Evolutionary conservation across 768 basidiomycete genomes (phyloP).

Genomic region (Naganishia friedmannii): DNA sequence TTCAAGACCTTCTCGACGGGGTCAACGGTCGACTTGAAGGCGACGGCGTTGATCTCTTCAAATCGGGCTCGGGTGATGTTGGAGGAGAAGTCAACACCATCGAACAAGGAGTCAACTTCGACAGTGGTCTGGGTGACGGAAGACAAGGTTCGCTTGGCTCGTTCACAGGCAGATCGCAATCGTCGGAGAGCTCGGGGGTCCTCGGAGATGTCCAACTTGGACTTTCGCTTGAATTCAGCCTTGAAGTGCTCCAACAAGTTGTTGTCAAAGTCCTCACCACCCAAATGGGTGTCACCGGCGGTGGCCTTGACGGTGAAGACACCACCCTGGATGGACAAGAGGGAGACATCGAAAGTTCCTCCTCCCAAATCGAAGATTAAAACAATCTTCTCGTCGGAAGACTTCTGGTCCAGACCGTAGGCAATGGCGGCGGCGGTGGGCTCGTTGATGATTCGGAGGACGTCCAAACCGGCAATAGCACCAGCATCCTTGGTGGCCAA

Average conservation of each 20-base stretch:
- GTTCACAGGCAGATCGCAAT: constrained; percentile 94
- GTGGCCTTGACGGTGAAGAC: constrained; percentile 85
- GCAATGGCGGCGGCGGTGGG: constrained; percentile 99
- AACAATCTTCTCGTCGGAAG: constrained; percentile 92
- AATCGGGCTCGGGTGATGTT: constrained; percentile 99
- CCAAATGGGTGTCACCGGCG: constrained; percentile 97
- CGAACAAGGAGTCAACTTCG: constrained; percentile 97
- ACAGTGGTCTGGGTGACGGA: constrained; percentile 98
- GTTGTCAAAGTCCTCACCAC: constrained; percentile 99
- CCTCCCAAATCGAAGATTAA: constrained; percentile 99
- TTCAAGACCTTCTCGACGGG: constrained; percentile 99
- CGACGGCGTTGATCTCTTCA: constrained; percentile 93
- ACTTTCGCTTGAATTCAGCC: constrained; percentile 97
- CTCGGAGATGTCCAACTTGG: constrained; percentile 94
- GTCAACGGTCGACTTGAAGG: constrained; percentile 96
- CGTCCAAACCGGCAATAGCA: constrained; percentile 94
- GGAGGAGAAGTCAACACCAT: constrained; percentile 97
- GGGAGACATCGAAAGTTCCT: constrained; percentile 99
- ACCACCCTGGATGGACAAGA: constrained; percentile 94
- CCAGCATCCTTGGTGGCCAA: constrained; percentile 99
- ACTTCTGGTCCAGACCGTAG: constrained; percentile 89
- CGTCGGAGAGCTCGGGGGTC: constrained; percentile 95
- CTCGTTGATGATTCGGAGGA: constrained; percentile 99
- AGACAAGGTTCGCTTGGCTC: constrained; percentile 97
- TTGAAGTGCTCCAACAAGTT: constrained; percentile 97